These are phyloP conservation scores for Peronospora belbahrii DNA, from an alignment of 352 stramenopile genomes.

Conservation along the genomic window DNA sequence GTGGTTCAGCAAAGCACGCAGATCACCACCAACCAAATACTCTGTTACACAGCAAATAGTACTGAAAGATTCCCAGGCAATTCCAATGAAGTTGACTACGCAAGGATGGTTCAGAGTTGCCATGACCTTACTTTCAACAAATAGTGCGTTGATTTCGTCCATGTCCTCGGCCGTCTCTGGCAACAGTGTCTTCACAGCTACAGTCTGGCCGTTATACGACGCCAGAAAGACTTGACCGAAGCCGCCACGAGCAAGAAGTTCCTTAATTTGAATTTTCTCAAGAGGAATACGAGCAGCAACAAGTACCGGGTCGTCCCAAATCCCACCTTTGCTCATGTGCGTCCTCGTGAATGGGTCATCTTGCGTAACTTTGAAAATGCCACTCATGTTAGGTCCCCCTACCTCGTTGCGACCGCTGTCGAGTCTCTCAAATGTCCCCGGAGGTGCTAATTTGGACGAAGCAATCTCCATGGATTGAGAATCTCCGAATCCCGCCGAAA, in stretches of 20 bases:
- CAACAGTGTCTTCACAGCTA: slow-evolving; percentile 55
- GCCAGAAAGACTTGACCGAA: slow-evolving; percentile 47
- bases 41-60: slow-evolving; percentile 43
- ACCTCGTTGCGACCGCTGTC: neutral
- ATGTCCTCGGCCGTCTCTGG: slow-evolving; percentile 42
- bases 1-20: slow-evolving; percentile 32
- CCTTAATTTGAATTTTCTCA: slow-evolving; percentile 33
- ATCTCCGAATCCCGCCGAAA: neutral
- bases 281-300: slow-evolving; percentile 35
- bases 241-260: slow-evolving; percentile 38
- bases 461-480: neutral
- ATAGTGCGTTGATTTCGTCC: slow-evolving; percentile 41
- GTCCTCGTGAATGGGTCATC: neutral
- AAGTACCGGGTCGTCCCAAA: slow-evolving; percentile 37
- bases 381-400: neutral
- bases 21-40: slow-evolving; percentile 38
- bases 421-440: neutral
- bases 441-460: neutral
- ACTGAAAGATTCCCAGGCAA: slow-evolving; percentile 46
- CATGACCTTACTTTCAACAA: slow-evolving; percentile 53
- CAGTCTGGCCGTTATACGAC: slow-evolving; percentile 33
- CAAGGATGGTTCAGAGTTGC: slow-evolving; percentile 46
- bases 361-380: neutral
- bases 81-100: slow-evolving; percentile 58
- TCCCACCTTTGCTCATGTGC: neutral